Percentiles rank a stretch among this genome's conserved stretches.
phyloP scores from a whole-genome alignment of 805 yeast genomes.

The Saccharomycopsis sp. region DNA sequence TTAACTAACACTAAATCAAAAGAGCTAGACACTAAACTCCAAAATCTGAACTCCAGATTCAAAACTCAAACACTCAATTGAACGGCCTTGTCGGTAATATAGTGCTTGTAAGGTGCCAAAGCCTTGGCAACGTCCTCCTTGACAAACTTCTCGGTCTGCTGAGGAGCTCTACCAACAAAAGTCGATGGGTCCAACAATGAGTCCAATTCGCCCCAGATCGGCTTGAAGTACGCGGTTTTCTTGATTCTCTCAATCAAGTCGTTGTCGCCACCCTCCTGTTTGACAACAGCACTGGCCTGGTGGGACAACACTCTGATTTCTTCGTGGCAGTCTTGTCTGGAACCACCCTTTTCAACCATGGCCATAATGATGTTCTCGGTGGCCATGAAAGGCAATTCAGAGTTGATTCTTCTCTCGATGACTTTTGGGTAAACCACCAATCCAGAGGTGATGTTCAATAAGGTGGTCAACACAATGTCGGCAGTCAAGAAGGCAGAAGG shows the following conservation, averaged over 20 bases:
- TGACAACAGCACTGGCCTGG: constrained; percentile 95
- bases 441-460: constrained; percentile 89
- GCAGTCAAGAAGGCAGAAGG: constrained; percentile 97
- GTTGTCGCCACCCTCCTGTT: constrained; percentile 97
- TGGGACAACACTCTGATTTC: constrained; percentile 94
- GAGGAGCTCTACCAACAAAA: constrained; percentile 97
- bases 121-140: constrained; percentile 79
- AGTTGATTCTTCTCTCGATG: constrained; percentile 87
- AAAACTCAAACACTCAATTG: constrained; percentile 80
- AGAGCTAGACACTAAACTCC: too few species aligned
- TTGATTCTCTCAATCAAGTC: constrained; percentile 87
- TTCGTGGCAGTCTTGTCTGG: constrained; percentile 98
- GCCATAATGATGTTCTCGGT: constrained; percentile 99
- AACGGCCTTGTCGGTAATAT: constrained; percentile 60
- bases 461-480: constrained; percentile 83
- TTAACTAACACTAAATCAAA: too few species aligned
- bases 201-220: constrained; percentile 82
- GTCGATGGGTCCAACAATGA: constrained; percentile 82
- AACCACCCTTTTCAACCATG: constrained; percentile 96
- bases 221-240: constrained; percentile 73
- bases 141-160: constrained; percentile 92
- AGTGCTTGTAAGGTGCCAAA: constrained; percentile 54
- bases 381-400: constrained; percentile 99
- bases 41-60: too few species aligned
- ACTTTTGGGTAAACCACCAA: constrained; percentile 98